Evolutionary conservation across 257 asterid genomes (phyloP).

Genomic region (Prunella vulgaris): DNA sequence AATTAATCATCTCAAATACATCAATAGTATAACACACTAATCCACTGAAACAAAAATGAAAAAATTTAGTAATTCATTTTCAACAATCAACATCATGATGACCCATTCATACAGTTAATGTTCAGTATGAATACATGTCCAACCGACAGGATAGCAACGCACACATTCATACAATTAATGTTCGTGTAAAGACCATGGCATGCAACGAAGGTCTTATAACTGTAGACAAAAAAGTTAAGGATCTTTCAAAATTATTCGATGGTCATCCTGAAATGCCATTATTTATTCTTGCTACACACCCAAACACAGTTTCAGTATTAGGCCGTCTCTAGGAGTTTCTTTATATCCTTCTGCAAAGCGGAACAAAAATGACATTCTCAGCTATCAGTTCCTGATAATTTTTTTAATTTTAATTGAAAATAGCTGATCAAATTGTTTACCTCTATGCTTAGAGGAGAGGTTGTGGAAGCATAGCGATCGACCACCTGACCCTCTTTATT

Average conservation of each 20-base stretch:
- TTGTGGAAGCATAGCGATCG: conserved; percentile 86
- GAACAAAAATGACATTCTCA: neutral
- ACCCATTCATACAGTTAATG: too few relatives aligned
- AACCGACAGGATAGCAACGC: neutral
- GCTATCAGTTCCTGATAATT: neutral
- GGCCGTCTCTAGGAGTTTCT: conserved; percentile 67
- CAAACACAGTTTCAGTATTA: conserved; percentile 7
- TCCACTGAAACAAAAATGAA: too few relatives aligned
- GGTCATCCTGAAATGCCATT: conserved; percentile 3
- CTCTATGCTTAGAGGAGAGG: conserved; percentile 87
- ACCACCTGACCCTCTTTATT: conserved; percentile 75
- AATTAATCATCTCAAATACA: too few relatives aligned
- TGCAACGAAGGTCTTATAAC: neutral
- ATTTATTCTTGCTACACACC: conserved; percentile 12
- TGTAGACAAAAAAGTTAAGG: conserved; percentile 1
- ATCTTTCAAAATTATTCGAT: conserved; percentile 11
- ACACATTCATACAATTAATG: neutral
- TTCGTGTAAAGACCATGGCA: neutral
- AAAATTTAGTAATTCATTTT: too few relatives aligned
- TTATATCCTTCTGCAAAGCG: conserved; percentile 73
- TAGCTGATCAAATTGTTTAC: conserved; percentile 27
- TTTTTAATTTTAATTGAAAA: neutral
- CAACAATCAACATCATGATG: too few relatives aligned
- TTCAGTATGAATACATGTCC: neutral
- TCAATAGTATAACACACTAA: too few relatives aligned